Evolutionary conservation across 495 filamentous ascomycete genomes (phyloP), one percentile per base, ranked within the genome.

Genomic region (Penicillium lividum): DNA sequence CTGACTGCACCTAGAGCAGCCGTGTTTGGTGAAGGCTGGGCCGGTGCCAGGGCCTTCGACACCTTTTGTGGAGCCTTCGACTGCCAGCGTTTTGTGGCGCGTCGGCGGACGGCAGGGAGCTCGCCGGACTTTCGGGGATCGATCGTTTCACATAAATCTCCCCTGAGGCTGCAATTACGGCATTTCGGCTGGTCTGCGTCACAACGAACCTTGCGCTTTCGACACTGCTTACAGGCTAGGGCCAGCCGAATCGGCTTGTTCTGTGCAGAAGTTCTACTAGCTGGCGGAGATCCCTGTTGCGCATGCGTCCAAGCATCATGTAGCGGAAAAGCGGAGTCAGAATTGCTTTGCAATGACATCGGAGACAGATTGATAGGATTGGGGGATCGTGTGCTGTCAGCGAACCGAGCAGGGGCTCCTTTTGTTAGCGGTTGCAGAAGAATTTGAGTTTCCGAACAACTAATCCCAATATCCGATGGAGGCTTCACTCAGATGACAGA

Each of bases 41-140:
- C 16, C 6, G 43, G 25, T 46, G 16, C 4, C 16, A 46, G 25
- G 43, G 16, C 7, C 34, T 9, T n/a, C n/a, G n/a, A n/a, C n/a
- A 22, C 43, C n/a, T 18, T 6, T 5, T 7, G 43, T 22, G 8
- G 43, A 27, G 25, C 11, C 25, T 46, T 46, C 6, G n/a, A 27
- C 8, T 27, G 8, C 43, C 25, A 22, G 25, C 25, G 43, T 13
- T 27, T 46, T 2, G n/a, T 22, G 36, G 55, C 55, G 7, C 47
- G 47, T 6, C 55, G 46, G 15, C 55, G 55, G 5, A 57, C 47
- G 25, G 55, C 55, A 28, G 55, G 45, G 33, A 28, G 15, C 13
- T 51, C 16, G 28, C 33, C 33, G 18, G 55, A 36, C 25, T 57
- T 57, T 27, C 55, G 29, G 15, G 47, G 47, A 44, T 57, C 55